Evolutionary conservation across 2,329 filamentous ascomycete species (phyloP).

Genomic region (Didymosphaeria variabile): DNA sequence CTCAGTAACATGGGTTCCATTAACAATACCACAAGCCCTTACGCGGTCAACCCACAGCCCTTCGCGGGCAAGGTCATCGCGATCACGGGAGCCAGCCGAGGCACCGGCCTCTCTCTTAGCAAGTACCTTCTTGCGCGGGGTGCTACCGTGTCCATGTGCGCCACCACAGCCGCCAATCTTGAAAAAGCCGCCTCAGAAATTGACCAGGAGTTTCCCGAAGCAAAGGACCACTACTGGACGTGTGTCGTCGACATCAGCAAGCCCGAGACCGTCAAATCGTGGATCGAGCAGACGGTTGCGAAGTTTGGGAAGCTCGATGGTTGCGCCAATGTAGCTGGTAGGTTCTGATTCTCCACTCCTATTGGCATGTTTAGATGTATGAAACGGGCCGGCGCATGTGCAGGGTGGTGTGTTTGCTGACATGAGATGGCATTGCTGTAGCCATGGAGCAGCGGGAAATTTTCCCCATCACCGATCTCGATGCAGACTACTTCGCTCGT

Average conservation of each 20-base stretch:
- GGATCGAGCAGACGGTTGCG: slow-evolving; percentile 22
- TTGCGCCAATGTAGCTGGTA: slow-evolving; percentile 26
- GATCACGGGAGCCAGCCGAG: slow-evolving; percentile 25
- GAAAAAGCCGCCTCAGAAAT: slow-evolving; percentile 21
- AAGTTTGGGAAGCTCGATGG: slow-evolving; percentile 25
- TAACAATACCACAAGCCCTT: slow-evolving; percentile 10
- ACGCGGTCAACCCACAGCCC: slow-evolving; percentile 19
- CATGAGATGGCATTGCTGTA: slow-evolving; percentile 5
- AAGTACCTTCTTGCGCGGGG: slow-evolving; percentile 23
- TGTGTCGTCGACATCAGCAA: slow-evolving; percentile 20
- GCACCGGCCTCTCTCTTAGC: slow-evolving; percentile 20
- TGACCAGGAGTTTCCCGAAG: slow-evolving; percentile 20
- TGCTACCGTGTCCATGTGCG: slow-evolving; percentile 24
- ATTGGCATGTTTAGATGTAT: background rate
- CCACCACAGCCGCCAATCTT: slow-evolving; percentile 21
- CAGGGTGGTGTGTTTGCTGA: background rate
- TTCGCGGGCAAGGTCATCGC: slow-evolving; percentile 24
- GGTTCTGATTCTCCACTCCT: background rate
- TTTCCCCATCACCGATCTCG: slow-evolving; percentile 23
- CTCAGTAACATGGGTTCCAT: background rate
- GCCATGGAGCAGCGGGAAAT: slow-evolving; percentile 27
- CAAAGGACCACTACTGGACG: slow-evolving; percentile 19
- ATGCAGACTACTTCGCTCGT: slow-evolving; percentile 19
- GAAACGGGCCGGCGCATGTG: background rate
- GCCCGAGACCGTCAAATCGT: slow-evolving; percentile 16